Percentiles rank a stretch among this genome's conserved stretches.
These are phyloP conservation scores for Trichosporon ovoides DNA, from an alignment of 1,284 basidiomycete genomes.

Conservation along the genomic window DNA sequence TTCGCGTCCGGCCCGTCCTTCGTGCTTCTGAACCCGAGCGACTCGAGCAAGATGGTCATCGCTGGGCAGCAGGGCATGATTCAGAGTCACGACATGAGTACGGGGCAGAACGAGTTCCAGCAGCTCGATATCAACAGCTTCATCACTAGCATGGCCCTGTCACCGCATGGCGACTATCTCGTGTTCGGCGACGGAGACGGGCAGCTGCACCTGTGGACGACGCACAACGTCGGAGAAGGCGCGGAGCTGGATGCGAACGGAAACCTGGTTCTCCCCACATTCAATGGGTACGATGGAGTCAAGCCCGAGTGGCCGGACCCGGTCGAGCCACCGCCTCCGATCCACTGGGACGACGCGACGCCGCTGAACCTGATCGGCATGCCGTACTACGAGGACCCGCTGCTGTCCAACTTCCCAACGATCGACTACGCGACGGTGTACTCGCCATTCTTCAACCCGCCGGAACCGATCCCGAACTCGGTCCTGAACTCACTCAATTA, in stretches of 20 bases:
- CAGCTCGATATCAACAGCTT: constrained; percentile 60
- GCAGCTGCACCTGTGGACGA: constrained; percentile 75
- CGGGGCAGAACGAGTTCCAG: constrained; percentile 58
- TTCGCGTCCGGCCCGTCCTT: constrained; percentile 86
- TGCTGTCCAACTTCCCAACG: constrained; percentile 70
- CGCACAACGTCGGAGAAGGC: constrained; percentile 60
- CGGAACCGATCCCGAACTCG: constrained; percentile 65
- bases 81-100: constrained; percentile 77
- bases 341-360: constrained; percentile 78
- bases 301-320: constrained; percentile 79
- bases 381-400: constrained; percentile 71
- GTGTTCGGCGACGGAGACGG: constrained; percentile 90
- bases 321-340: constrained; percentile 62
- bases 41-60: constrained; percentile 70
- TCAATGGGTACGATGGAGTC: constrained; percentile 79
- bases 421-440: constrained; percentile 44
- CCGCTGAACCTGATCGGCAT: constrained; percentile 86
- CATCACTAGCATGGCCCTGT: constrained; percentile 74
- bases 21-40: constrained; percentile 74
- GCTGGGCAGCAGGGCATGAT: constrained; percentile 80
- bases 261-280: constrained; percentile 53
- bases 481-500: constrained; percentile 72
- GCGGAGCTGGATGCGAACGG: constrained; percentile 41
- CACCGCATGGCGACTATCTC: constrained; percentile 80
- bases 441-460: constrained; percentile 56